Evolutionary conservation across 2,329 filamentous ascomycete genomes (phyloP), one percentile per base, ranked within the genome.

Genomic region (Xylaria sp.): DNA sequence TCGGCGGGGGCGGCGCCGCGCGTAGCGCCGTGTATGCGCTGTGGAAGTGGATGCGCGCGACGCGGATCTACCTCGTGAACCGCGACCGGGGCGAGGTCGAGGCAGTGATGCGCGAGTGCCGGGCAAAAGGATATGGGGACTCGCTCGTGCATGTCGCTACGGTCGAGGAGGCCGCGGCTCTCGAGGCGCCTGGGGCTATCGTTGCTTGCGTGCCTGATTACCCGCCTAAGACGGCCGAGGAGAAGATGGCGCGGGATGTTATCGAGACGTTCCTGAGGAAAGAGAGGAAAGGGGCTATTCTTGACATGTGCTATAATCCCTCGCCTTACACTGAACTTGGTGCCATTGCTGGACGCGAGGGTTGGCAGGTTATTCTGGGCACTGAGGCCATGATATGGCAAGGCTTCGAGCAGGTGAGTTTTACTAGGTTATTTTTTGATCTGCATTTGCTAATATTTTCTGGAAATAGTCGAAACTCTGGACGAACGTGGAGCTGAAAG

Each of bases 241-340:
- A 96, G 82, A 82, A 84, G 34, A 81, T 83, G 51, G 88, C 91
- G 3, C 83, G 92, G 1, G 78, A 80, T 1, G 84, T 93, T 0
- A 79, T 86, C 0, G 84, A 88, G 74, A 78, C 82, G 2, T 86
- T 87, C 61, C 69, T 87, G 41, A 73, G 73, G 32, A 84, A 83
- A 78, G 76, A 83, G 37, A 81, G 86, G 70, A 91, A 91, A 80
- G 92, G 91, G 7, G 89, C 89, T 7, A 87, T 94, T 66, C 79
- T 94, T 69, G 92, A 94, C 80, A 94, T 95, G 92, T 94, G 92
- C 83, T 94, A 94, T 78, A 92, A 94, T 77, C 92, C 92, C 0
- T 83, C 85, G 2, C 90, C 91, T 0, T 90, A 87, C 78, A 94
- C 92, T 0, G 84, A 87, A 73, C 87, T 94, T 58, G 89, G 88